Base-by-base conservation (phyloP, 352 stramenopile genomes). In the Albugo laibachii region DNA sequence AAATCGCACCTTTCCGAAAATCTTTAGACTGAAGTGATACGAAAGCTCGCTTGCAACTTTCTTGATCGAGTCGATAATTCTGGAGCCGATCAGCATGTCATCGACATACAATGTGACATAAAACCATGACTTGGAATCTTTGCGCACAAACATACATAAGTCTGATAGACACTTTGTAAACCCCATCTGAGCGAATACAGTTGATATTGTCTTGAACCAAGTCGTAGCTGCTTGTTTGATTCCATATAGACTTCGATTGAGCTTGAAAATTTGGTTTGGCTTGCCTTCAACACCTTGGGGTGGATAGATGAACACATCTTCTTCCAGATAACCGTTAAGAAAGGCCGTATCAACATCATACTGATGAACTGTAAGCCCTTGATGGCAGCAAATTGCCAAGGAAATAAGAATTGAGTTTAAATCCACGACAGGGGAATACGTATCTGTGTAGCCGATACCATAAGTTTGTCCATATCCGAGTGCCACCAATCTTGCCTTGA, bases 301-400 rank as follows among this genome's bases (percentile, higher is more conserved):
- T 3, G 43, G 16, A 3, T 36, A 31, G 47, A 64, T 65, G 36
- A 53, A 59, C 2, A 62, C 53, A 0, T 36, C n/a, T 18, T 66
- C 56, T 2, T 58, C 35, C 0, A 63, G 18, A 5, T 57, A 46
- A 8, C 58, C 62, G 24, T 69, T 64, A 0, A 68, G 24, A 35
- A 69, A 67, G 2, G 63, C 56, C 11, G 63, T 66, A 4, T 67
- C 49, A 35, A 67, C 20, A 21, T 31, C 24, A 27, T 44, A 54
- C 37, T 63, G 57, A 14, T 34, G 13, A 13, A 59, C 36, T 2
- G 31, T 11, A 14, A 46, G 10, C 5, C 42, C 5, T 1, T 16
- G 12, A 13, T 13, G 5, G 21, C 41, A 45, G 20, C 39, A 47
- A n/a, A 54, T 4, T 2, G 39, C 24, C 12, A 58, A 41, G 5